Base-by-base conservation (phyloP, 306 rosid genomes). In the Cucurbita maxima region DNA sequence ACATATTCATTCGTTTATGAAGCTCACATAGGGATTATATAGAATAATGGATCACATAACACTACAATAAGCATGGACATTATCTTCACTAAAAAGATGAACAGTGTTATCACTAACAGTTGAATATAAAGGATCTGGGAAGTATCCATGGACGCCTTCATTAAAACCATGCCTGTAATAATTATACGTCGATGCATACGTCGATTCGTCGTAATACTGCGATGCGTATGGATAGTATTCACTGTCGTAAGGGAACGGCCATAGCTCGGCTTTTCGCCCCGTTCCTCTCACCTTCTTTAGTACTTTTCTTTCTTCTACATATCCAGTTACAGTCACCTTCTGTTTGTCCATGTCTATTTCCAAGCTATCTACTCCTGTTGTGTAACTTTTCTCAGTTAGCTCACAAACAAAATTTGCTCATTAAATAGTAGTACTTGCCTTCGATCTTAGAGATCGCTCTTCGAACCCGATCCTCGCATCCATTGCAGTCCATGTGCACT, bases 401-500 rank as follows among this genome's bases (percentile, higher is more conserved):
- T 60, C 22, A 59, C 6, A 22, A 25, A 58, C n/a, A 5, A 12
- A 2, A 50, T 4, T 59, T 7, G 14, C 18, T 59, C 22, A 36
- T 15, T 11, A 43, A 5, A 36, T 50, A 50, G 43, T 15, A 9
- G 5, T 19, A 44, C 19, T 66, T 68, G 8, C 96, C 97, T 41
- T 91, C 69, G 13, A 89, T 71, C 74, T 86, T 92, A 3, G 91
- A 92, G 82, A 92, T 75, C 10, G 88, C 91, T 79, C 87, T 82
- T 73, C 86, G 75, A 22, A 92, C 80, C 55, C 91, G 84, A 73
- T 82, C 83, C 80, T 92, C 92, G 34, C 96, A 86, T 45, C 96
- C 97, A 83, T 92, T 79, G 30, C 97, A 92, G 58, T 92, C 97
- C 97, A 91, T 89, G 53, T 91, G 93, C 80, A 92, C 96, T 84